phyloP scores from a whole-genome alignment of 225 moss, liverwort and hornwort species.

The Physcomitrellopsis africana region DNA sequence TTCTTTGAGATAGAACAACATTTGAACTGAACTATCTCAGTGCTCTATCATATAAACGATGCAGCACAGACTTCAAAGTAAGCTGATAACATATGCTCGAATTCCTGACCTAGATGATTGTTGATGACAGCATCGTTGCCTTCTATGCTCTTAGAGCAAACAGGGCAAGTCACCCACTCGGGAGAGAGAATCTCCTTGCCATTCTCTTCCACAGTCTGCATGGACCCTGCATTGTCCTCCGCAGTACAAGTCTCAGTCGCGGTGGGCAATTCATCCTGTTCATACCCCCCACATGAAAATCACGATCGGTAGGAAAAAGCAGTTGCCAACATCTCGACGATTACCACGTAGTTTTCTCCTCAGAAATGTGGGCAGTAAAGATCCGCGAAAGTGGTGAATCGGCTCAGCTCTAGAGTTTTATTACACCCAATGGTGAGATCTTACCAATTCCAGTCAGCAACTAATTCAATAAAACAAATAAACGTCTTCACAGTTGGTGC shows the following conservation, averaged over 20 bases:
- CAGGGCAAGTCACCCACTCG: conserved; percentile 78
- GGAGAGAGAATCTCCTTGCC: conserved; percentile 41
- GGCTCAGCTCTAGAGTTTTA: not conserved
- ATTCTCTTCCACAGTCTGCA: conserved; percentile 33
- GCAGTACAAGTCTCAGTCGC: conserved; percentile 13
- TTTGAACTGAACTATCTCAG: not conserved
- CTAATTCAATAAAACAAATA: not conserved
- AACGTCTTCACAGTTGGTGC: not conserved
- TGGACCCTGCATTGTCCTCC: conserved; percentile 27
- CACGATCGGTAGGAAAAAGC: not conserved
- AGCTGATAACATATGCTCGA: conserved; percentile 12
- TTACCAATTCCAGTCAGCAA: not conserved
- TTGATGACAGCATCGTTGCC: conserved; percentile 64
- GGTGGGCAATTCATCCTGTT: conserved; percentile 33
- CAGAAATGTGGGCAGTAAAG: not conserved
- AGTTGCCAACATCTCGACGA: not conserved
- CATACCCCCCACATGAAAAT: conserved; percentile 20
- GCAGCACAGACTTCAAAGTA: not conserved
- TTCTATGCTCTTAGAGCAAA: conserved; percentile 74
- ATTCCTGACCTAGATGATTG: conserved; percentile 68
- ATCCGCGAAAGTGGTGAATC: not conserved
- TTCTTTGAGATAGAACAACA: not conserved
- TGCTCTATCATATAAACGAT: not conserved
- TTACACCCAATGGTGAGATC: not conserved
- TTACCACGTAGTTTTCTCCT: not conserved